These are phyloP conservation scores for Xylaria sp. DNA, from an alignment of 2,329 filamentous ascomycete species.

Conservation along the genomic window DNA sequence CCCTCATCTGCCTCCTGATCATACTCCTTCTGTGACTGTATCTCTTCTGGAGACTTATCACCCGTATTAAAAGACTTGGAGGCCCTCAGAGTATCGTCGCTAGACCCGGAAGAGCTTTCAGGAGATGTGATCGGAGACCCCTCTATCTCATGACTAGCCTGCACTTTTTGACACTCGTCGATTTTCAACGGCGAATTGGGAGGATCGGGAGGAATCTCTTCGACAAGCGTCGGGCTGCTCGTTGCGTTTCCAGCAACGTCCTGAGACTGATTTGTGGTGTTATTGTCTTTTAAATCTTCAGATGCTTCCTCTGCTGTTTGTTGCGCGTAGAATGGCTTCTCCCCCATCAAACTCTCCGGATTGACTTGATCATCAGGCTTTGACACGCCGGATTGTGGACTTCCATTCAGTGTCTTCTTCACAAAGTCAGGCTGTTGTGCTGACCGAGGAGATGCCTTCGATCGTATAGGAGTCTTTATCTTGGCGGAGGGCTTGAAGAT, in stretches of 20 bases:
- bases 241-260: constrained; percentile 8
- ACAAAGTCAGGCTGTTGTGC: not conserved
- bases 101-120: constrained; percentile 11
- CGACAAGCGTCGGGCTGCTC: constrained; percentile 3
- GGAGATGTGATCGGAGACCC: constrained; percentile 26
- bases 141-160: constrained; percentile 30
- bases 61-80: constrained; percentile 13
- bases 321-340: constrained; percentile 5
- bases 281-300: constrained; percentile 1
- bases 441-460: constrained; percentile 17
- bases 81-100: constrained; percentile 6
- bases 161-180: constrained; percentile 28
- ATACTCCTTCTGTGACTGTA: constrained; percentile 1
- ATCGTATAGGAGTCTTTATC: constrained; percentile 29
- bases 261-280: constrained; percentile 9
- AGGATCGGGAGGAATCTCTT: constrained; percentile 13
- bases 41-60: constrained; percentile 16
- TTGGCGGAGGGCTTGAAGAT: constrained; percentile 33
- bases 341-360: constrained; percentile 14
- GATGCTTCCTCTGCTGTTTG: constrained; percentile 2
- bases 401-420: not conserved
- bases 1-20: constrained; percentile 10
- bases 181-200: constrained; percentile 24
- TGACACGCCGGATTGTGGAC: not conserved
- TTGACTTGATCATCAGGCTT: not conserved